A percentile compares a stretch with the other conserved stretches of the same genome.
Conservation (phyloP, 164 flowering plant species). For the Nelumbo lutea region DNA sequence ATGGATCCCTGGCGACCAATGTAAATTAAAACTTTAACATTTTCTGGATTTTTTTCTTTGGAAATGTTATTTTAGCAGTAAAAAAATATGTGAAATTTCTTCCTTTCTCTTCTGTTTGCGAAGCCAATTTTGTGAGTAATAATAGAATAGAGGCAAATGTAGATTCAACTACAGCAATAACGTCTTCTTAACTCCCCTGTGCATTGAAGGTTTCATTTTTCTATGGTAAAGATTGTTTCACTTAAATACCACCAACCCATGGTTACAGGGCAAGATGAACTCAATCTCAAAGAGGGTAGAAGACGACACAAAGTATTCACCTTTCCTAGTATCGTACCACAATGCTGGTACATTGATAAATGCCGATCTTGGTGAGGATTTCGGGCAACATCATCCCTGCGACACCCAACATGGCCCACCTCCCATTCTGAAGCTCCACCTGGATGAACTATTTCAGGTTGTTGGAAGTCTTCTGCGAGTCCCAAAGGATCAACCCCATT, state of each 20-base stretch:
- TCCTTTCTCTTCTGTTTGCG: too few relatives aligned
- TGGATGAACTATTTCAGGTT: constrained; percentile 63
- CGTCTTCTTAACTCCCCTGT: constrained; percentile 27
- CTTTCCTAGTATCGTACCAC: constrained; percentile 93
- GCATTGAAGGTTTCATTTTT: constrained; percentile 25
- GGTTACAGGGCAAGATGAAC: constrained; percentile 63
- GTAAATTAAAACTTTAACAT: too few relatives aligned
- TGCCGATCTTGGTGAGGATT: constrained; percentile 51
- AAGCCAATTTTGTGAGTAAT: not conserved
- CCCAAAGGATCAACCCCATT: too few relatives aligned
- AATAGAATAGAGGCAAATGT: constrained; percentile 1
- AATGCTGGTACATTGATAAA: constrained; percentile 36
- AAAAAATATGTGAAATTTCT: too few relatives aligned
- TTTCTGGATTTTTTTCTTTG: too few relatives aligned
- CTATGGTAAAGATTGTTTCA: constrained; percentile 22
- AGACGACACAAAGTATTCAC: constrained; percentile 16
- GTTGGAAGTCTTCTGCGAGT: constrained; percentile 94
- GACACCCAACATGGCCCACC: too few relatives aligned
- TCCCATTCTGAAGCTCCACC: too few relatives aligned
- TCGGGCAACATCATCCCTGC: constrained; percentile 89
- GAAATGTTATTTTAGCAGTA: too few relatives aligned
- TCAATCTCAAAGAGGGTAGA: constrained; percentile 87
- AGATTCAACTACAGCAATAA: constrained; percentile 10
- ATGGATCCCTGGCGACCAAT: too few relatives aligned
- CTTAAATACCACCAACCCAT: constrained; percentile 8